Percentiles rank a stretch among this genome's conserved stretches.
Evolutionary conservation across 2,329 filamentous ascomycete species (phyloP).

Genomic region (Byssothecium circinans): DNA sequence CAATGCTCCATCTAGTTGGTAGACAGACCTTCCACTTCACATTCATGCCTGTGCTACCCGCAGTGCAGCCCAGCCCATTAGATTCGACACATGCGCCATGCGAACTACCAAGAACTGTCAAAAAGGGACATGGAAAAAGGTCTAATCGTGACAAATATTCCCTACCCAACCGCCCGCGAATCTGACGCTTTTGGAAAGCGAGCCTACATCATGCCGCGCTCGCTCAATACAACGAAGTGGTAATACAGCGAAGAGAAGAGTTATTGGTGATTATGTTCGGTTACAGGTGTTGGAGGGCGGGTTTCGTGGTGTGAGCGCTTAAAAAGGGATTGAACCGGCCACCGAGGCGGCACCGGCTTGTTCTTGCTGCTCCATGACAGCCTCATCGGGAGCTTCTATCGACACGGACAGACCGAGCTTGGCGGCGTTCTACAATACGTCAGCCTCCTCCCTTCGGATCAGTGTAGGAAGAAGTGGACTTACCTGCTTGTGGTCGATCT

Average conservation of each 20-base stretch:
- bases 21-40: not conserved
- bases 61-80: slow-evolving; percentile 14
- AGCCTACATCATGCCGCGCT: slow-evolving; percentile 23
- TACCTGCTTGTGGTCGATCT: slow-evolving; percentile 95
- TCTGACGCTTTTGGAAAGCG: slow-evolving; percentile 24
- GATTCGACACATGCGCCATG: slow-evolving; percentile 19
- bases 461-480: slow-evolving; percentile 43
- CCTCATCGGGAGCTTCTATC: slow-evolving; percentile 46
- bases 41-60: slow-evolving; percentile 7
- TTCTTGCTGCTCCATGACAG: slow-evolving; percentile 47
- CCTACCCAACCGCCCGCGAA: slow-evolving; percentile 31
- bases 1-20: not conserved
- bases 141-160: slow-evolving; percentile 25
- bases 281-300: slow-evolving; percentile 22
- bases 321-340: slow-evolving; percentile 45
- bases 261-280: slow-evolving; percentile 37
- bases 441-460: slow-evolving; percentile 16
- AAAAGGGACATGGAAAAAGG: slow-evolving; percentile 7
- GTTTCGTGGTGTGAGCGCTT: slow-evolving; percentile 19
- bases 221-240: slow-evolving; percentile 38
- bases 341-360: slow-evolving; percentile 26
- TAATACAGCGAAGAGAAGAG: slow-evolving; percentile 47
- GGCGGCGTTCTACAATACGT: slow-evolving; percentile 72
- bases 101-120: slow-evolving; percentile 8
- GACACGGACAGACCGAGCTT: slow-evolving; percentile 95